phyloP scores from a whole-genome alignment of 108 stramenopile species.

The Nitzschia putrida region DNA sequence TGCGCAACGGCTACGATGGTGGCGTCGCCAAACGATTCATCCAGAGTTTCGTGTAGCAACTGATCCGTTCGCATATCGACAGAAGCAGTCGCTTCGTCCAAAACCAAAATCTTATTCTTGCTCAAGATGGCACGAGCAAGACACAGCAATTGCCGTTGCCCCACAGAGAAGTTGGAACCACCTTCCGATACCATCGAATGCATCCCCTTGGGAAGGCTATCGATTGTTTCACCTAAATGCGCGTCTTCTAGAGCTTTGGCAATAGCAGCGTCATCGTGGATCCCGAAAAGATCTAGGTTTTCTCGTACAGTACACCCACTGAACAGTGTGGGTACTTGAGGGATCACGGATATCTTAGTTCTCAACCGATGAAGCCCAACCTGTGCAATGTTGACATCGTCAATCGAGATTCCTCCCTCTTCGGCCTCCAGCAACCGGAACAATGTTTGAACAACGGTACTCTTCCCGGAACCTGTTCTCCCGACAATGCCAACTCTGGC shows the following conservation, averaged over 20 bases:
- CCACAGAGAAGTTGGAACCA: constrained; percentile 90
- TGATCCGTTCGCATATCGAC: constrained; percentile 87
- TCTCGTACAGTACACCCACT: constrained; percentile 86
- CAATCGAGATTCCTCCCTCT: constrained; percentile 70
- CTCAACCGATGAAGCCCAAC: constrained; percentile 86
- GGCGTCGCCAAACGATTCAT: constrained; percentile 65
- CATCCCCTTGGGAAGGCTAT: constrained; percentile 57
- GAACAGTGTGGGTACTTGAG: constrained; percentile 91
- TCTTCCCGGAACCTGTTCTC: constrained; percentile 49
- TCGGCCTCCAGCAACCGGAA: constrained; percentile 79
- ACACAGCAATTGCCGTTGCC: constrained; percentile 94
- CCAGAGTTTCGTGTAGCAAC: constrained; percentile 78
- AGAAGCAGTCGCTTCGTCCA: constrained; percentile 93
- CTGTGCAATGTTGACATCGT: constrained; percentile 74
- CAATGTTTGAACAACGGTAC: constrained; percentile 72
- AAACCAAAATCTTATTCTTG: constrained; percentile 74
- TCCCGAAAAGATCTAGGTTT: constrained; percentile 91
- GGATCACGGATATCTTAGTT: constrained; percentile 81
- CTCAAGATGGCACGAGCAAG: constrained; percentile 90
- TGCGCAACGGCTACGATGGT: constrained; percentile 95
- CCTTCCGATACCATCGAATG: constrained; percentile 83
- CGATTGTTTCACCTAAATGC: constrained; percentile 68
- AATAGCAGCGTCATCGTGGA: constrained; percentile 54
- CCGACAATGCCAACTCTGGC: constrained; percentile 79
- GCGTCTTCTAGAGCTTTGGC: constrained; percentile 60